These are phyloP conservation scores for Leccinum laetum DNA, from an alignment of 1,284 basidiomycete species.

Conservation along the genomic window DNA sequence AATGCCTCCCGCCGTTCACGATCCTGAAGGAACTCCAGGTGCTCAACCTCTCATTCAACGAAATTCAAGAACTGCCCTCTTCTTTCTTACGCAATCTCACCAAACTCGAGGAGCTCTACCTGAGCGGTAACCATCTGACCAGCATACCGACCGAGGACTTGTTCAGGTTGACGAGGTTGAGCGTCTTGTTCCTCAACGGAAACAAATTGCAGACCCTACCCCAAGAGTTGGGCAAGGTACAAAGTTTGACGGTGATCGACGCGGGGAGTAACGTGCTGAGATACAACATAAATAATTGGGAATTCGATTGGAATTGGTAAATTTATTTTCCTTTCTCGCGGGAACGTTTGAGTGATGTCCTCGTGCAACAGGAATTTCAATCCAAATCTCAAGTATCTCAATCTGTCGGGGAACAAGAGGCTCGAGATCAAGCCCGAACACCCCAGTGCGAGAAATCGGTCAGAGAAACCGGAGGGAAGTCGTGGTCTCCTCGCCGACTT, in stretches of 20 bases:
- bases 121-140: slow-evolving; percentile 93
- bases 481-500: no score
- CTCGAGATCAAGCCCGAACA: no score
- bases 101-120: slow-evolving; percentile 83
- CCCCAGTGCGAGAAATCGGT: no score
- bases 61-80: slow-evolving; percentile 87
- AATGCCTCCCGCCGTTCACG: slow-evolving; percentile 72
- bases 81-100: slow-evolving; percentile 75
- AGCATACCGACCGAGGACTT: slow-evolving; percentile 90
- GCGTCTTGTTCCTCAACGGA: slow-evolving; percentile 88
- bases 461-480: slow-evolving; percentile 21
- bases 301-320: slow-evolving; percentile 99
- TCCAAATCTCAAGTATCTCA: slow-evolving; percentile 44
- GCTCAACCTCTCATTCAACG: slow-evolving; percentile 94
- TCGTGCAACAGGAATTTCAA: slow-evolving; percentile 90
- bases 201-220: slow-evolving; percentile 77
- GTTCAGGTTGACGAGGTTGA: slow-evolving; percentile 64
- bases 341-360: slow-evolving; percentile 6
- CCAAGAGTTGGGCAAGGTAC: no score
- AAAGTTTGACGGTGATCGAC: slow-evolving; percentile 52
- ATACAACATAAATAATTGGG: slow-evolving; percentile 99
- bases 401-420: slow-evolving; percentile 68
- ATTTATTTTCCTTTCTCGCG: slow-evolving; percentile 20
- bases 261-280: slow-evolving; percentile 95
- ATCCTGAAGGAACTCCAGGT: slow-evolving; percentile 79